A percentile compares a stretch with the other conserved stretches of the same genome.
Conservation (phyloP, 441 rosid species). For the Jatropha podagrica region DNA sequence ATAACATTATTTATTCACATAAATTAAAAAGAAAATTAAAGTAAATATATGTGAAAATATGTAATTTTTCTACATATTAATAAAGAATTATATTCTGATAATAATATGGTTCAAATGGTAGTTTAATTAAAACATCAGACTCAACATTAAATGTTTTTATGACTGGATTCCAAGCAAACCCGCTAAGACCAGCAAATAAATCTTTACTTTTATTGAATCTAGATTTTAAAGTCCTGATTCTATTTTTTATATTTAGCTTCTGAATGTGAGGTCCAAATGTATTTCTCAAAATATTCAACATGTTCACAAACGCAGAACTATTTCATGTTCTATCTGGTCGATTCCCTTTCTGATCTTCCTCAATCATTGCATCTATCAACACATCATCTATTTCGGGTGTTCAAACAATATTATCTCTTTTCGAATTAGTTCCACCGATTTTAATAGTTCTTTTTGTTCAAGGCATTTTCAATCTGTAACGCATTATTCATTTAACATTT, state of each 20-base stretch:
- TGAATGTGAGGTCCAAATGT: too few species aligned
- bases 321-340: too few species aligned
- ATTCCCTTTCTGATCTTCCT: neutral
- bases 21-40: too few species aligned
- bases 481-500: neutral
- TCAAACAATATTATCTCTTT: neutral
- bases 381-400: neutral
- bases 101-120: neutral
- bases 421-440: neutral
- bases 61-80: too few species aligned
- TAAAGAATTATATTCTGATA: too few species aligned
- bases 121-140: neutral
- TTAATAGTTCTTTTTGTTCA: neutral
- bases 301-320: too few species aligned
- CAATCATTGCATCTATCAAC: neutral
- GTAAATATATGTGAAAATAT: too few species aligned
- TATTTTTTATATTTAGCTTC: too few species aligned
- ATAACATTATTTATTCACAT: too few species aligned
- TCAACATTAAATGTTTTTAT: neutral
- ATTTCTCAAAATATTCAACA: too few species aligned
- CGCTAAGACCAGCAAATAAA: neutral
- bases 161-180: neutral
- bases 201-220: neutral
- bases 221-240: neutral
- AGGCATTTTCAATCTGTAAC: neutral